Conservation (phyloP, 2,329 filamentous ascomycete genomes). For the Stachybotrys echinatus region DNA sequence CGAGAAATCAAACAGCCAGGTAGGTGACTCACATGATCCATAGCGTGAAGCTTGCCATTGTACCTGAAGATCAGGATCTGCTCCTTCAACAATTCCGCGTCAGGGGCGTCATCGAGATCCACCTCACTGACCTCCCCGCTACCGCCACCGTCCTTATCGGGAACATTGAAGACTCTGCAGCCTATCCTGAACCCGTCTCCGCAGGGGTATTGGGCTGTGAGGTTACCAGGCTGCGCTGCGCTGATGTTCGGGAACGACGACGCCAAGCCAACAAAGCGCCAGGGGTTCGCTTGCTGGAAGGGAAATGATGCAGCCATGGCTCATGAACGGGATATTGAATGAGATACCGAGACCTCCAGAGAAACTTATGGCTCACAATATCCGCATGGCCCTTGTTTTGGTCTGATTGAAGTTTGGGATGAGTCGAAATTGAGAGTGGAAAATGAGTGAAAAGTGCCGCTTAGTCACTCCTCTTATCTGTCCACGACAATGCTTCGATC, state of each 20-base stretch:
- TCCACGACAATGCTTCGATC: not conserved
- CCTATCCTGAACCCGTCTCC: slow-evolving; percentile 34
- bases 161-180: slow-evolving; percentile 56
- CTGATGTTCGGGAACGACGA: slow-evolving; percentile 52
- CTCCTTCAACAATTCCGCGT: slow-evolving; percentile 37
- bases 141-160: slow-evolving; percentile 30
- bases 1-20: too few species aligned
- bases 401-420: not conserved
- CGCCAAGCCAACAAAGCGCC: slow-evolving; percentile 49
- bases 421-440: not conserved
- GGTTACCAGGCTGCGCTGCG: slow-evolving; percentile 24
- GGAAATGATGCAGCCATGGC: not conserved
- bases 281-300: slow-evolving; percentile 16
- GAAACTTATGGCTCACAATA: too few species aligned
- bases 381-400: too few species aligned
- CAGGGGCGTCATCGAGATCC: slow-evolving; percentile 20
- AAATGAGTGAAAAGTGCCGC: not conserved
- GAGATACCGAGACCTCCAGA: too few species aligned
- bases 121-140: slow-evolving; percentile 29
- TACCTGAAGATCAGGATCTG: slow-evolving; percentile 64
- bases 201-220: slow-evolving; percentile 33
- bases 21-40: slow-evolving; percentile 57
- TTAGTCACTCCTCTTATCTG: too few species aligned
- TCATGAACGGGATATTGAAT: too few species aligned
- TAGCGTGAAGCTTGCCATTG: slow-evolving; percentile 57